Conservation (phyloP, 768 basidiomycete genomes). For the Auriscalpium orientale region DNA sequence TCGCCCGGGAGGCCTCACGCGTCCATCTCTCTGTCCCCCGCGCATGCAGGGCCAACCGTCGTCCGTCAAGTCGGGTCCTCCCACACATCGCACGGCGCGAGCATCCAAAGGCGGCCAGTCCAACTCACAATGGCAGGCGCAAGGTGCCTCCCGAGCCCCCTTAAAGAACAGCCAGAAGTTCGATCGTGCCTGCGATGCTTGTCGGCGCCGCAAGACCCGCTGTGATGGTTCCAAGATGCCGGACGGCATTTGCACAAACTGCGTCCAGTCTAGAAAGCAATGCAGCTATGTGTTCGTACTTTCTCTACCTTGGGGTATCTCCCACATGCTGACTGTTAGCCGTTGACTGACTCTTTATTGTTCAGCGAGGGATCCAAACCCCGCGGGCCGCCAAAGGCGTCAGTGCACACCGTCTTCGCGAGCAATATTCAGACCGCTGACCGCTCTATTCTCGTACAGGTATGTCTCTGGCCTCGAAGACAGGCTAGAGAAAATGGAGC, state of each 20-base stretch:
- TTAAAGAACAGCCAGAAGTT: conserved; percentile 24
- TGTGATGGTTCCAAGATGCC: conserved; percentile 28
- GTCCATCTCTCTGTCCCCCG: too few species aligned
- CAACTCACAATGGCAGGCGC: too few species aligned
- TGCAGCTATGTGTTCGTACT: conserved; percentile 28
- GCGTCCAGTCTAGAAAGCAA: conserved; percentile 21
- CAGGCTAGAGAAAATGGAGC: conserved; percentile 29
- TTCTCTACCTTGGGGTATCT: too few species aligned
- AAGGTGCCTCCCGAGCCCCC: conserved; percentile 6
- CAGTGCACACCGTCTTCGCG: conserved; percentile 11
- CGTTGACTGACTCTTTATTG: not conserved
- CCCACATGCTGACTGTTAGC: not conserved
- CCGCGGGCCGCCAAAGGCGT: conserved; percentile 33
- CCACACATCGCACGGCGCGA: too few species aligned
- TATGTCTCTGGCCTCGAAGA: conserved; percentile 29
- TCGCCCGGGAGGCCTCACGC: too few species aligned
- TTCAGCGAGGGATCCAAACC: conserved; percentile 29
- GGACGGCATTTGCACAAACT: conserved; percentile 31
- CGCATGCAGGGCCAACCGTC: too few species aligned
- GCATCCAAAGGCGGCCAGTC: too few species aligned
- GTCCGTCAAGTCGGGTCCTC: too few species aligned
- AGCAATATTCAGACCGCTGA: not conserved
- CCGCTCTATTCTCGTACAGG: conserved; percentile 14
- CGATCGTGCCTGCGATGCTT: conserved; percentile 29
- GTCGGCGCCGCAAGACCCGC: conserved; percentile 25